Percentiles rank a stretch among this genome's conserved stretches.
Conservation (phyloP, 2,329 filamentous ascomycete genomes). For the Colletotrichum paranaense region DNA sequence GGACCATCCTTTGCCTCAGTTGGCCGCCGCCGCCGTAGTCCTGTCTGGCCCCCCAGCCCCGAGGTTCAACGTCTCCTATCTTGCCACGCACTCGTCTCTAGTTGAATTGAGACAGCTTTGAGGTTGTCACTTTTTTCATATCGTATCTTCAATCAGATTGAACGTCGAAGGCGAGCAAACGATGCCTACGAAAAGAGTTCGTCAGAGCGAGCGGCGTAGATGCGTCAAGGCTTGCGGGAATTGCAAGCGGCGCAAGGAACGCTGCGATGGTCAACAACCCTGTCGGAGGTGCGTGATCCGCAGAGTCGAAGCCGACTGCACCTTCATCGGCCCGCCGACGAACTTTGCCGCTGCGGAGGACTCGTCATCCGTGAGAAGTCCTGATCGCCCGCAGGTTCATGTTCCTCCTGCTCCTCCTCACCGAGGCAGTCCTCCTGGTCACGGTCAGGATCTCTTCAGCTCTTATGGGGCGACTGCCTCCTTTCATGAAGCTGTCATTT, state of each 20-base stretch:
- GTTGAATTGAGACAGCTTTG: background rate
- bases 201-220: conserved; percentile 39
- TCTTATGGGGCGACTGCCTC: background rate
- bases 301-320: conserved; percentile 38
- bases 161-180: background rate
- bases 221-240: conserved; percentile 41
- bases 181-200: conserved; percentile 40
- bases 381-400: background rate
- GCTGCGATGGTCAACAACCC: conserved; percentile 42
- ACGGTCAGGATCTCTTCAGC: conserved; percentile 4
- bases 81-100: background rate
- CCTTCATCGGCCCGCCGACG: conserved; percentile 27
- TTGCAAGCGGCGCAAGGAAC: conserved; percentile 45
- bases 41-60: background rate
- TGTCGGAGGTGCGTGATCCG: conserved; percentile 42
- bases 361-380: background rate
- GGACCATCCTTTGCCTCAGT: background rate
- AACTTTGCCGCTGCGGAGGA: background rate
- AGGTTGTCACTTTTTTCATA: background rate
- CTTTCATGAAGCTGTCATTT: conserved; percentile 2
- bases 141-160: background rate
- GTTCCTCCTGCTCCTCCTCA: background rate
- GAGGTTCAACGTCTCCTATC: background rate
- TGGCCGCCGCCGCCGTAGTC: background rate
- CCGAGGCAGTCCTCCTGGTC: background rate